Base-by-base conservation (phyloP, 2,329 filamentous ascomycete species). In the Microsporum audouinii region DNA sequence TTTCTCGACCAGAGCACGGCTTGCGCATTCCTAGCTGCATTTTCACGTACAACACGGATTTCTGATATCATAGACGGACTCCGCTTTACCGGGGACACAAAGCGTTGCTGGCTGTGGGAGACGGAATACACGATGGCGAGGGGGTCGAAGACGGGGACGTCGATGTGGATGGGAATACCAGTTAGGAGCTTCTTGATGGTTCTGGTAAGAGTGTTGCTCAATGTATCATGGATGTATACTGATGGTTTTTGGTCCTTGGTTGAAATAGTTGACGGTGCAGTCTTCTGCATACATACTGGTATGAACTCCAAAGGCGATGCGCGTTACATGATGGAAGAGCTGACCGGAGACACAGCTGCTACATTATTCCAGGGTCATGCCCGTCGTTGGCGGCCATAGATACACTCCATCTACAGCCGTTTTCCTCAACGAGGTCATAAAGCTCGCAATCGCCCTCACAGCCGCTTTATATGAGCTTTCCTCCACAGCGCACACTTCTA, bases 361-460 rank as follows among this genome's bases (percentile, higher is more conserved):
- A 81, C 92, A 96, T 77, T 96, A 97, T 75, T 96, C 91, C 34
- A 85, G 91, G 66, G 85, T 95, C 63, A 96, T 96, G 91, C 88
- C 91, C n/a, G 81, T 86, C 7, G 80, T 83, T 7, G 85, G 87
- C 71, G 89, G 90, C 66, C 89, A 91, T 70, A 87, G 91, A 71
- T 97, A 96, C 75, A 89, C 94, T 68, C 87, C 92, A 43, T 96
- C 91, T 47, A 97, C 94, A 7, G 91, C 92, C 49, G 89, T 99
- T 60, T 89, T 97, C 72, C 80, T 97, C 65, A 94, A 91, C 73
- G 94, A 99, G 76, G 82, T 96, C 55, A 82, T 96, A 68, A 97
- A 97, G 75, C 82, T 97, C 38, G 83, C 86, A 41, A 84, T 97
- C 60, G 95, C 89, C 67, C 78, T 96, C 47, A 90, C 88, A 4